Base-by-base conservation (phyloP, 1,284 basidiomycete species). In the Melampsora larici-populina region DNA sequence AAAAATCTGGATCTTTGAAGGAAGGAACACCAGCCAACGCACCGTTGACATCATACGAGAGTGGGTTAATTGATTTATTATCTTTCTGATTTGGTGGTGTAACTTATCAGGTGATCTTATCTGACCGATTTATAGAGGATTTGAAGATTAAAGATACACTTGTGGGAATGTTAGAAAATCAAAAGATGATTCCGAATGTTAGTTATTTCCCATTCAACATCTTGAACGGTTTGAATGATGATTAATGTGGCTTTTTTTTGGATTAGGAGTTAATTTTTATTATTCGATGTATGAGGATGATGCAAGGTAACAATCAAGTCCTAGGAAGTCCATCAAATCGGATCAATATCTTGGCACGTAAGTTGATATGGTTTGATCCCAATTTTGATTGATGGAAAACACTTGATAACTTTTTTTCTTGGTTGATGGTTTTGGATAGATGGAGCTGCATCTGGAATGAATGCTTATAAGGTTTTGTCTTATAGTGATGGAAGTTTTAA, bases 301-400 rank as follows among this genome's bases (percentile, higher is more conserved):
- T 87, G 51, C 83, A 85, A 79, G 79, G 73, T 67, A 91, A 92
- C 83, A 91, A 91, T 81, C 90, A 92, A 82, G 86, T 87, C 0
- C 88, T 93, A 33, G 91, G 91, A 29, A 91, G 91, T 1, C 92
- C 92, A 0, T 90, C 92, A 0, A 93, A 94, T 81, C 88, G 93
- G 26, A 90, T 95, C 83, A 93, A 92, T 83, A 90, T 93, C 73
- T 92, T 90, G 0, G 92, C 90, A 0, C 87, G 87, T 80, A 89
- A 88, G 87, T 90, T 90, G 55, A 58, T 58, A 7, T 21, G 4
- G 3, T 13, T 21, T 26, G 55, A n/a, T 58, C 13, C 11, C 4
- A n/a, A 26, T 58, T 21, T 3, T 4, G 21, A 5, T 13, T 13
- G 7, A 26, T n/a, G n/a, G n/a, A n/a, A n/a, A n/a, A 17, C 31